These are phyloP conservation scores for Aspergillus clavatus DNA, from an alignment of 2,329 filamentous ascomycete species.

Conservation along the genomic window DNA sequence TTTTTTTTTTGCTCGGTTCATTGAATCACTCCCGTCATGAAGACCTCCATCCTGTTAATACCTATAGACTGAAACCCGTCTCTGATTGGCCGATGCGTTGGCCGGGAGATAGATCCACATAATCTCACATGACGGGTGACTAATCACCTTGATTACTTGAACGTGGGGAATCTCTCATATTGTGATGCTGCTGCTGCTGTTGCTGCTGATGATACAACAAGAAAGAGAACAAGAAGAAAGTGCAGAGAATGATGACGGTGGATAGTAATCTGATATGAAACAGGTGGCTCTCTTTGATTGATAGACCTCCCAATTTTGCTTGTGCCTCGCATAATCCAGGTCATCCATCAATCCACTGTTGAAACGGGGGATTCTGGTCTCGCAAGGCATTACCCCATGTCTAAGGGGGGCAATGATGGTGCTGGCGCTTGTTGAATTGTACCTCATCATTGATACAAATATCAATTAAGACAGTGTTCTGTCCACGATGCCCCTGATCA, in stretches of 20 bases:
- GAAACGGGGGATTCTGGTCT: not conserved
- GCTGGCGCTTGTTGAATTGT: not conserved
- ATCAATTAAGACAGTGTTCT: slow-evolving; percentile 1
- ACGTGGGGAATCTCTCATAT: not conserved
- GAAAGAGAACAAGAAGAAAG: not conserved
- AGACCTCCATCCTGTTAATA: too few relatives aligned
- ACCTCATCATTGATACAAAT: not conserved
- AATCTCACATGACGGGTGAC: not conserved
- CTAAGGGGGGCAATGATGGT: not conserved
- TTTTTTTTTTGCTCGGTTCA: too few relatives aligned
- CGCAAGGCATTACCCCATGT: not conserved
- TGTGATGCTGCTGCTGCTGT: too few relatives aligned
- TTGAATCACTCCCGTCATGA: too few relatives aligned
- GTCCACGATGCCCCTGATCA: slow-evolving; percentile 48
- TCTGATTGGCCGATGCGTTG: not conserved
- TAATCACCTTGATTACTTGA: not conserved
- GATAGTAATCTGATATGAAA: not conserved
- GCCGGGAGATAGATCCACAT: not conserved
- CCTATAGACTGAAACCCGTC: too few relatives aligned
- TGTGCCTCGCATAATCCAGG: not conserved
- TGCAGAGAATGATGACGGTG: not conserved
- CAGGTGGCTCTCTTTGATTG: not conserved
- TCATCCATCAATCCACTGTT: not conserved
- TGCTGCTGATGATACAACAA: not conserved
- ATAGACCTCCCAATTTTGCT: not conserved